Evolutionary conservation across 2,329 filamentous ascomycete genomes (phyloP), one percentile per base, ranked within the genome.

Genomic region (Alternaria burnsii): DNA sequence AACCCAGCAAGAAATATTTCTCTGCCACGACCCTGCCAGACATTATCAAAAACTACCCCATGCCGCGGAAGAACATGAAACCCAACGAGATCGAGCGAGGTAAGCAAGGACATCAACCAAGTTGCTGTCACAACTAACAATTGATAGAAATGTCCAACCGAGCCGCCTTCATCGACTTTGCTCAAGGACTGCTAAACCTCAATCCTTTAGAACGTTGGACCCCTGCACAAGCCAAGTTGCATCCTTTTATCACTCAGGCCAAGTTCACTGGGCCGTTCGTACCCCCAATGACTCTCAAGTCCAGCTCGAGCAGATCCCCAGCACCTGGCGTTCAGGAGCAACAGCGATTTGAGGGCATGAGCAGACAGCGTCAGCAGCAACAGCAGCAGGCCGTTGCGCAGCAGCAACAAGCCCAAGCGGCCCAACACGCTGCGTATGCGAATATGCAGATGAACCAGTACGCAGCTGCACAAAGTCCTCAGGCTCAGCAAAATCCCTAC

Each of bases 1-100:
- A 98, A 78, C 95, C 95, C 22, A 99, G 95, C 87, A 99, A 99
- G 84, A 98, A 98, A 81, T 99, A 99, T 79, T 99, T 99, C 82
- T 92, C 94, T 71, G 93, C 94, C 36, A 97, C 89, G 41, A 97
- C 93, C 1, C 82, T 99, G 54, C 94, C 94, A 4, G 95, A 99
- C 68, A 99, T 99, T 66, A 98, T 99, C 82, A 93, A 96, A 77
- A 93, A 92, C 57, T 99, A 99, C 76, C 91, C 95, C 6, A 97
- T 99, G 94, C 95, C 95, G 48, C 87, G 95, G 73, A 99, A 99
- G 83, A 97, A 97, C 75, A 99, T 99, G 95, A 99, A 99, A 83
- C 93, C 91, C 78, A 91, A 89, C 70, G 95, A 99, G 81, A 90
- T 99, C 67, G 95, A 99, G 72, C 84, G 95, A 91, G 95, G 95